Evolutionary conservation across 208 protist species (phyloP).

Genomic region (Porcisia hertigi): DNA sequence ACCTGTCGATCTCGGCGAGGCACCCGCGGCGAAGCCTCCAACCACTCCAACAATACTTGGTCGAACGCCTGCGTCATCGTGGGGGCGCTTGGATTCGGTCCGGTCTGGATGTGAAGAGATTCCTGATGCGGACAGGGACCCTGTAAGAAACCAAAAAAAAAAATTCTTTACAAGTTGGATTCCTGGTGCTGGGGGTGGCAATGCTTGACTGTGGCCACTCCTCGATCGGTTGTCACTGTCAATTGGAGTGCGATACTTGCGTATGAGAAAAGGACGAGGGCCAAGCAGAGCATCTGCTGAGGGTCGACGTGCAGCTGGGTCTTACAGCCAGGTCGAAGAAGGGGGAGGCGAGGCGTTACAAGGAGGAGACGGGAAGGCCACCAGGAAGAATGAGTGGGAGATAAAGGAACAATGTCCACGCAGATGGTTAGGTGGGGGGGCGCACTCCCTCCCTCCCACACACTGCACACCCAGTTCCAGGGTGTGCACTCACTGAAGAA

Average conservation of each 20-base stretch:
- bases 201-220: background rate
- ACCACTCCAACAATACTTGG: slow-evolving; percentile 25
- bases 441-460: too few relatives aligned
- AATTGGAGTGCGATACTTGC: background rate
- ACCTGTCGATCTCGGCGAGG: slow-evolving; percentile 29
- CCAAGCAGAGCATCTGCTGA: background rate
- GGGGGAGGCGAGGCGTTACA: background rate
- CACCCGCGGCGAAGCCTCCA: slow-evolving; percentile 17
- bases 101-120: background rate
- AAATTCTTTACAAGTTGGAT: background rate
- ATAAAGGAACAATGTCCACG: background rate
- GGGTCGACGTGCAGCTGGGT: background rate
- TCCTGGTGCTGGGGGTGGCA: background rate
- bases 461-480: background rate
- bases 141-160: background rate
- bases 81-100: background rate
- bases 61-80: slow-evolving; percentile 22
- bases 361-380: background rate
- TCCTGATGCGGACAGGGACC: background rate
- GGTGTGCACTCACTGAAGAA: background rate
- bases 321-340: background rate
- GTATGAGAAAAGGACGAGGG: background rate
- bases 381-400: background rate
- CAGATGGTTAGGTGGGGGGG: background rate
- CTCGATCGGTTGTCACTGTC: background rate